These are phyloP conservation scores for Coccomyxa sp. DNA, from an alignment of 139 green algal species.

Conservation along the genomic window DNA sequence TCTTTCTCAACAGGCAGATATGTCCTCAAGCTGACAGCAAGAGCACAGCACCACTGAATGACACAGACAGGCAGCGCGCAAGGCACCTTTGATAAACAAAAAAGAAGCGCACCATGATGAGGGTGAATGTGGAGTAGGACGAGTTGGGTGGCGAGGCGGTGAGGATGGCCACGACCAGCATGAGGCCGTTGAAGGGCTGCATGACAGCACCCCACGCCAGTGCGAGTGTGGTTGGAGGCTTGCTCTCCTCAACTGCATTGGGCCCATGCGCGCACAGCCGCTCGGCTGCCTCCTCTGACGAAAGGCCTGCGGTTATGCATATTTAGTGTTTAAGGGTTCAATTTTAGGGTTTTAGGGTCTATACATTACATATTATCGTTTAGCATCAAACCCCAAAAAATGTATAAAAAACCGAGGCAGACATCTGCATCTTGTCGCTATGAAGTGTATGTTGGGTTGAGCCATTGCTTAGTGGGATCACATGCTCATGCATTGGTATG, in stretches of 20 bases:
- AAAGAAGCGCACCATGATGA: not conserved
- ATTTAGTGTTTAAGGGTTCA: not conserved
- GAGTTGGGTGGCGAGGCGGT: not conserved
- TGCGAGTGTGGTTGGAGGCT: not conserved
- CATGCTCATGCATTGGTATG: too few relatives aligned
- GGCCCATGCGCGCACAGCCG: constrained; percentile 5
- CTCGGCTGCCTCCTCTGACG: not conserved
- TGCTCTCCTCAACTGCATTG: not conserved
- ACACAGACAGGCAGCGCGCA: too few relatives aligned
- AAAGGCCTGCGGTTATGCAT: constrained; percentile 6
- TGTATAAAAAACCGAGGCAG: not conserved
- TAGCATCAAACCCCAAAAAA: not conserved
- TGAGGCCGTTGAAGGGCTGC: constrained; percentile 23
- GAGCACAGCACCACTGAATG: too few relatives aligned
- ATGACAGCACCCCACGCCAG: constrained; percentile 1
- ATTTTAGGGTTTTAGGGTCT: not conserved
- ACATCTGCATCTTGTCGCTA: not conserved
- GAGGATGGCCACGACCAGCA: constrained; percentile 11
- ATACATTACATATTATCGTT: not conserved
- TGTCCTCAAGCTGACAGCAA: too few relatives aligned
- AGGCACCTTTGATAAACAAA: too few relatives aligned
- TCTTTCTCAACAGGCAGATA: not conserved
- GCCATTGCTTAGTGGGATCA: not conserved
- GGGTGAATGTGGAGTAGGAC: not conserved
- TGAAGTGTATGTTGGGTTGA: not conserved